Conservation (phyloP, 1,284 basidiomycete species). For the Pseudozyma tsukubaensis region DNA sequence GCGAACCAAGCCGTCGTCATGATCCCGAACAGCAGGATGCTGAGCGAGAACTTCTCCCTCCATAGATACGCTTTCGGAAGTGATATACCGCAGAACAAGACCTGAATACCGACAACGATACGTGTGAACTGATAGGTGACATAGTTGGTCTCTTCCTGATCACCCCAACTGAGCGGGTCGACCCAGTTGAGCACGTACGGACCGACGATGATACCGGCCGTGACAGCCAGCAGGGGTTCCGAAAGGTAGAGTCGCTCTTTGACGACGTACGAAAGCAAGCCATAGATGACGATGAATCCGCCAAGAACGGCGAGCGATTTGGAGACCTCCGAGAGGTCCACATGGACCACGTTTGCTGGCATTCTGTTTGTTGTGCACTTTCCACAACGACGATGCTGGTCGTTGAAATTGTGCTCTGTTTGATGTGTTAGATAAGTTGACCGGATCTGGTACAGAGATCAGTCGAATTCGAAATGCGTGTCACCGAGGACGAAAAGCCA, state of each 20-base stretch:
- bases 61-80: conserved; percentile 68
- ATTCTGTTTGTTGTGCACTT: conserved; percentile 6
- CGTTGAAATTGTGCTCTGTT: not conserved
- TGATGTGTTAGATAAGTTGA: not conserved
- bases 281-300: conserved; percentile 66
- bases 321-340: conserved; percentile 61
- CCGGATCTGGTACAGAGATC: not conserved
- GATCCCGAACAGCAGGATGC: conserved; percentile 67
- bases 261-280: conserved; percentile 63
- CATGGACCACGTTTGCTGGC: conserved; percentile 53
- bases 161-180: conserved; percentile 61
- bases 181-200: conserved; percentile 67
- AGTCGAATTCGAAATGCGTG: conserved; percentile 22
- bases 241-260: conserved; percentile 66
- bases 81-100: conserved; percentile 70
- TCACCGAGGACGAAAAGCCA: conserved; percentile 33
- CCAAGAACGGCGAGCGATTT: conserved; percentile 63
- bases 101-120: conserved; percentile 67
- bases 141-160: conserved; percentile 49
- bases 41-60: conserved; percentile 64
- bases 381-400: not conserved
- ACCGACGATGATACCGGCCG: conserved; percentile 62
- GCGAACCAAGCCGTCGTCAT: conserved; percentile 71
- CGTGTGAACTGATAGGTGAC: conserved; percentile 69
- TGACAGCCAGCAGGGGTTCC: conserved; percentile 65